phyloP scores from a whole-genome alignment of 2,329 filamentous ascomycete genomes.

The Pestalotiopsis sp. region DNA sequence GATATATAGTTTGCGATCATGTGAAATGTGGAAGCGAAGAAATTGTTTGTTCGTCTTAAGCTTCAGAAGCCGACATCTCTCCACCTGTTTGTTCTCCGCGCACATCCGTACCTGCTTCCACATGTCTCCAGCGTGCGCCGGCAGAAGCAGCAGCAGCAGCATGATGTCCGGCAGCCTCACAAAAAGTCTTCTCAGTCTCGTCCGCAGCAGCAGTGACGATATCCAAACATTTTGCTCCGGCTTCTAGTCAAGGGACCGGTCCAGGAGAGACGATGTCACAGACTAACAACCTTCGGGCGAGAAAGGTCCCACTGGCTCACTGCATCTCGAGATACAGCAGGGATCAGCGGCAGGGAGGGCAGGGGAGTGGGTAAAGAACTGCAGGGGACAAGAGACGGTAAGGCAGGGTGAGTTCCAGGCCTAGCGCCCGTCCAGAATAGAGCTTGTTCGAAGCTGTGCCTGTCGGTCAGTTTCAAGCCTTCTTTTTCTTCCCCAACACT shows the following conservation, averaged over 20 bases:
- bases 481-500: not conserved
- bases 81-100: no score
- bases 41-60: no score
- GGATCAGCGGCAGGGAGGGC: conserved; percentile 8
- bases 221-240: not conserved
- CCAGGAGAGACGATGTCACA: not conserved
- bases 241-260: not conserved
- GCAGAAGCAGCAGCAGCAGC: no score
- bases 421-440: conserved; percentile 4
- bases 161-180: no score
- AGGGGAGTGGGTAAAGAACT: not conserved
- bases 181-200: not conserved
- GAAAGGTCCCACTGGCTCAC: not conserved
- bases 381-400: not conserved
- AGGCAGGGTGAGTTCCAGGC: not conserved
- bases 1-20: no score
- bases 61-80: no score
- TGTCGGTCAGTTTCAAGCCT: conserved; percentile 2
- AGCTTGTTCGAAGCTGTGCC: conserved; percentile 8
- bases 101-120: no score
- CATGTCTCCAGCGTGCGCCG: no score
- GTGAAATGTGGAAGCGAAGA: no score
- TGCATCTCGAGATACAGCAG: not conserved
- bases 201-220: not conserved
- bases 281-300: not conserved